Evolutionary conservation across 768 basidiomycete species (phyloP).

Genomic region (Termitomyces sp.): DNA sequence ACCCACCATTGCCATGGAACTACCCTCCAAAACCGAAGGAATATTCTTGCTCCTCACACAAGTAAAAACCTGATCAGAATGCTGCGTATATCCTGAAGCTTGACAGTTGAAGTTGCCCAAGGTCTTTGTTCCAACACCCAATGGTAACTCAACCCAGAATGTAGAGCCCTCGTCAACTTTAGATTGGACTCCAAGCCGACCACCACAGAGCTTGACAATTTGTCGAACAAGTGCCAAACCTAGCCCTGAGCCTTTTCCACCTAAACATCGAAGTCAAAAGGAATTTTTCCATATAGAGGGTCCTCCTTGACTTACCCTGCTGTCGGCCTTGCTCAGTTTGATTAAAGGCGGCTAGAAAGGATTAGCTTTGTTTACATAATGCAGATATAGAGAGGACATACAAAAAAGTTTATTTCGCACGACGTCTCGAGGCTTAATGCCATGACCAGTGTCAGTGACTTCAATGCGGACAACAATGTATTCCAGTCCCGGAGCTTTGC

Average conservation of each 20-base stretch:
- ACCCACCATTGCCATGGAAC: conserved; percentile 19
- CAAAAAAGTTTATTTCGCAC: conserved; percentile 67
- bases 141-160: conserved; percentile 84
- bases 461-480: conserved; percentile 82
- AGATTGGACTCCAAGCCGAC: conserved; percentile 65
- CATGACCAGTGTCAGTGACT: conserved; percentile 67
- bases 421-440: conserved; percentile 54
- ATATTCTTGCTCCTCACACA: conserved; percentile 13
- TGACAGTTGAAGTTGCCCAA: conserved; percentile 18
- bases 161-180: conserved; percentile 69
- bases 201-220: conserved; percentile 72
- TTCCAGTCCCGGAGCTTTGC: conserved; percentile 40
- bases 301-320: conserved; percentile 37
- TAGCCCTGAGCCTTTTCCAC: conserved; percentile 68
- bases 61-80: conserved; percentile 13
- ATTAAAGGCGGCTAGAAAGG: conserved; percentile 57
- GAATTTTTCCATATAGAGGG: background rate
- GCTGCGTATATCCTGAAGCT: conserved; percentile 14
- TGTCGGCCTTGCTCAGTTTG: conserved; percentile 73
- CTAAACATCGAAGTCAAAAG: conserved; percentile 19
- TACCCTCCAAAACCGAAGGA: conserved; percentile 17
- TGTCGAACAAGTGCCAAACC: conserved; percentile 74
- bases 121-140: conserved; percentile 66
- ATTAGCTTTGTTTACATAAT: background rate
- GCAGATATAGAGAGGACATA: conserved; percentile 26